Evolutionary conservation across 1,284 basidiomycete species (phyloP).

Genomic region (Singerocomus inundabilis): DNA sequence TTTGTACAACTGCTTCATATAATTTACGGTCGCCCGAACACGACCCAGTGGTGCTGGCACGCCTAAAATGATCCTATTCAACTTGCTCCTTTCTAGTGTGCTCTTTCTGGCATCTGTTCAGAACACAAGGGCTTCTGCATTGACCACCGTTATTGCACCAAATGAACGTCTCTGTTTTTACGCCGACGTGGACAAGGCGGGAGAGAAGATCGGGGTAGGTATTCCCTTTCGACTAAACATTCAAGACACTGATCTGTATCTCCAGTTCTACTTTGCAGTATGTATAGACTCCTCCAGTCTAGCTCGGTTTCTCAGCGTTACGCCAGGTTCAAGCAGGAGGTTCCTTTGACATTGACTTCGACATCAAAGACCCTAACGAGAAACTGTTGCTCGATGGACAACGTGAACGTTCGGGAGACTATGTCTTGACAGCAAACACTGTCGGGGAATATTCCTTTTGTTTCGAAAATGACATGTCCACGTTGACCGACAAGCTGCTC

Average conservation of each 20-base stretch:
- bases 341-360: slow-evolving; percentile 95
- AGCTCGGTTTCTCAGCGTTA: background rate
- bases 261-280: slow-evolving; percentile 61
- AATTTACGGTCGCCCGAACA: background rate
- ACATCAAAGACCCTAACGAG: slow-evolving; percentile 87
- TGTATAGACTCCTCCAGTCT: slow-evolving; percentile 39
- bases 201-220: slow-evolving; percentile 86
- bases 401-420: slow-evolving; percentile 94
- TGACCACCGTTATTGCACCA: slow-evolving; percentile 84
- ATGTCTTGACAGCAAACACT: slow-evolving; percentile 91
- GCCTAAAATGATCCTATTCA: slow-evolving; percentile 22
- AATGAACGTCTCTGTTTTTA: slow-evolving; percentile 94
- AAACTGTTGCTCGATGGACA: slow-evolving; percentile 83
- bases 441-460: slow-evolving; percentile 98
- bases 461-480: slow-evolving; percentile 96
- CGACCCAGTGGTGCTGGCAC: background rate
- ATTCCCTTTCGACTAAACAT: background rate
- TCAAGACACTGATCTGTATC: slow-evolving; percentile 9
- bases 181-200: slow-evolving; percentile 92
- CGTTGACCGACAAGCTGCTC: slow-evolving; percentile 85
- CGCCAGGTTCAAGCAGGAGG: slow-evolving; percentile 91
- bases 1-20: background rate
- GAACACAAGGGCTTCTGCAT: slow-evolving; percentile 54
- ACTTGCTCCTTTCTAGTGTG: slow-evolving; percentile 19
- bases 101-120: slow-evolving; percentile 25